Base-by-base conservation (phyloP, 352 stramenopile genomes). In the Peronospora belbahrii region DNA sequence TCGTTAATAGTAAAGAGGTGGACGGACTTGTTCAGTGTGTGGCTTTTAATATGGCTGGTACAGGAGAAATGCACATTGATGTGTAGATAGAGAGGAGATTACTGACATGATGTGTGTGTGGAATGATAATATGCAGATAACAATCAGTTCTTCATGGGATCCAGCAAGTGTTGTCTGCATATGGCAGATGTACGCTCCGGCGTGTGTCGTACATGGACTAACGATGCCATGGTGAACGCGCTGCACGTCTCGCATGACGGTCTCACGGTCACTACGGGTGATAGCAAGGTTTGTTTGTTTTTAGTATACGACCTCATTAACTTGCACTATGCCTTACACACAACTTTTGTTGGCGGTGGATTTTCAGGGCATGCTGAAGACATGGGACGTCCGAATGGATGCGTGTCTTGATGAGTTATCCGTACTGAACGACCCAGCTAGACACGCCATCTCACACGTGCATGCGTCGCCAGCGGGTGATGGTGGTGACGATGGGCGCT, bases 171-270 rank as follows among this genome's bases (percentile, higher is more conserved):
- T 42, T 77, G 66, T 43, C 56, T 91, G 27, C 74, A 94, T 48
- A 60, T 85, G 53, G 61, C 80, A 36, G 82, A 94, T 39, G 50
- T 66, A n/a, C 74, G 82, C 47, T 67, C 74, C 1, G 70, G 83
- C 11, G 59, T 66, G 14, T 66, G 44, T 37, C 78, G 71, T 14
- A 73, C 71, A 25, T 94, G 83, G 75, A 65, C 78, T 18, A 93
- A 90, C 48, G 77, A 91, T 38, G 81, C 81, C 11, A 92, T 91
- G 79, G 67, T 95, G 38, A 95, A 95, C 50, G 72, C 82, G 15
- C 57, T 95, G 2, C 83, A 91, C 48, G 72, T 92, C 3, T 70
- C 75, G 6, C 70, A 76, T 11, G 72, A 91, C 31, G 81, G 79
- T 6, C 70, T 91, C 32, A 85, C 71, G 19, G 65, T 94, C 8